Percentiles rank a stretch among this genome's conserved stretches.
Conservation (phyloP, 1,284 basidiomycete genomes). For the Malassezia nana region DNA sequence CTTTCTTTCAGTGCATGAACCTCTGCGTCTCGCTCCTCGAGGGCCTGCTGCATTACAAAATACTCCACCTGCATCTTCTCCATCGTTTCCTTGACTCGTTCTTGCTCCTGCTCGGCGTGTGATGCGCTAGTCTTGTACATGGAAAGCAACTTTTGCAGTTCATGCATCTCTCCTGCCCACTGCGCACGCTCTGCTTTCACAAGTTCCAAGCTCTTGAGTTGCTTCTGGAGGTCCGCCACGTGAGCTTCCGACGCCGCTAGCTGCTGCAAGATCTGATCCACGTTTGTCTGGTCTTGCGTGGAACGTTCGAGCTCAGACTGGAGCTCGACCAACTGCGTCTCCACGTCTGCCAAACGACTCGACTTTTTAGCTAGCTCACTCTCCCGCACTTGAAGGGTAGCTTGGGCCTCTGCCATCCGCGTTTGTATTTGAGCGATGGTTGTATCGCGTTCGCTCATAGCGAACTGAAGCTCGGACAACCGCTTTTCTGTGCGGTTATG, state of each 20-base stretch:
- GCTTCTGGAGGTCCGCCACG: slow-evolving; percentile 4
- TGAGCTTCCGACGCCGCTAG: neutral
- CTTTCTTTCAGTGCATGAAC: neutral
- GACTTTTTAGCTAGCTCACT: neutral
- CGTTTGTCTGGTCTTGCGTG: slow-evolving; percentile 7
- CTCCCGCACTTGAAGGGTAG: neutral
- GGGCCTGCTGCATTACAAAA: slow-evolving; percentile 9
- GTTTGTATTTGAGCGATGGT: neutral
- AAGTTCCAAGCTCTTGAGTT: slow-evolving; percentile 4
- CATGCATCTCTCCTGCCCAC: slow-evolving; percentile 7
- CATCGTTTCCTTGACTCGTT: slow-evolving; percentile 1
- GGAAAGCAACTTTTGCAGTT: slow-evolving; percentile 13
- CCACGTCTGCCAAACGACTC: neutral
- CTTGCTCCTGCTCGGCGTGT: slow-evolving; percentile 10
- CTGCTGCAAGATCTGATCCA: slow-evolving; percentile 5
- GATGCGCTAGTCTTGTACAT: slow-evolving; percentile 14
- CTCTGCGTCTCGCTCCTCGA: slow-evolving; percentile 1
- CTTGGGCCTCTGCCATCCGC: neutral
- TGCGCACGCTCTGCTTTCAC: slow-evolving; percentile 3
- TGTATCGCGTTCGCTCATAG: neutral
- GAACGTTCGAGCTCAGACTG: slow-evolving; percentile 14
- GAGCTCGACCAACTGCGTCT: slow-evolving; percentile 13
- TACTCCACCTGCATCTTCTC: neutral
- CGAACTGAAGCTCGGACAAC: neutral
- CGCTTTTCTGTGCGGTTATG: neutral